Conservation (phyloP, 257 asterid genomes). For the Euphrasia confusa region DNA sequence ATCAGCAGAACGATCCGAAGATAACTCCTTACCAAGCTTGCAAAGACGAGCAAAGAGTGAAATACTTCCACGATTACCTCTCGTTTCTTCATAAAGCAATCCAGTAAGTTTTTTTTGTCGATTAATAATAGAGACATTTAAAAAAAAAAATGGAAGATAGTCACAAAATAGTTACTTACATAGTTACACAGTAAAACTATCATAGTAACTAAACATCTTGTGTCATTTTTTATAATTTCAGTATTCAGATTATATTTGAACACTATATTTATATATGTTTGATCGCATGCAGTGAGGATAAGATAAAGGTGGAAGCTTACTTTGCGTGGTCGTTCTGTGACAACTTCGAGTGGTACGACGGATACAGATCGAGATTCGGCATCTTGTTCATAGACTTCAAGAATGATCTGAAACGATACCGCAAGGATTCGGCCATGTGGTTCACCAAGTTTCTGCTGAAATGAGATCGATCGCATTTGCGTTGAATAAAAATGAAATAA, state of each 20-base stretch:
- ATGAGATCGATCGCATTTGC: no score
- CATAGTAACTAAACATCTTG: no score
- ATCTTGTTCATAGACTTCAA: background rate
- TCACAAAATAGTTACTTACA: no score
- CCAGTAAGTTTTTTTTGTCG: no score
- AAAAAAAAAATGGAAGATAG: no score
- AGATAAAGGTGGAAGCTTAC: background rate
- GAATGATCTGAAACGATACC: background rate
- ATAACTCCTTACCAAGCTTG: background rate
- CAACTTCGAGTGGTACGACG: background rate
- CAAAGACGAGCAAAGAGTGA: background rate
- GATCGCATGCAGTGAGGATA: background rate
- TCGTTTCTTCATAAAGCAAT: background rate
- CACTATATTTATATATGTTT: no score
- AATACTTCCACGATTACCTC: background rate
- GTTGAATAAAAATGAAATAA: no score
- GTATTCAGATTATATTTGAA: no score
- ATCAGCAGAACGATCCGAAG: background rate
- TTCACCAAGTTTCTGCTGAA: background rate
- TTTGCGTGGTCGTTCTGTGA: background rate
- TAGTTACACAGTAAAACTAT: no score
- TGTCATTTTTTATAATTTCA: no score
- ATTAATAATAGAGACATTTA: no score
- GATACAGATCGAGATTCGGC: background rate
- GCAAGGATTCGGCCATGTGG: background rate